These are phyloP conservation scores for Hymenoscyphus fructigenus DNA, from an alignment of 2,329 filamentous ascomycete genomes.

Conservation along the genomic window DNA sequence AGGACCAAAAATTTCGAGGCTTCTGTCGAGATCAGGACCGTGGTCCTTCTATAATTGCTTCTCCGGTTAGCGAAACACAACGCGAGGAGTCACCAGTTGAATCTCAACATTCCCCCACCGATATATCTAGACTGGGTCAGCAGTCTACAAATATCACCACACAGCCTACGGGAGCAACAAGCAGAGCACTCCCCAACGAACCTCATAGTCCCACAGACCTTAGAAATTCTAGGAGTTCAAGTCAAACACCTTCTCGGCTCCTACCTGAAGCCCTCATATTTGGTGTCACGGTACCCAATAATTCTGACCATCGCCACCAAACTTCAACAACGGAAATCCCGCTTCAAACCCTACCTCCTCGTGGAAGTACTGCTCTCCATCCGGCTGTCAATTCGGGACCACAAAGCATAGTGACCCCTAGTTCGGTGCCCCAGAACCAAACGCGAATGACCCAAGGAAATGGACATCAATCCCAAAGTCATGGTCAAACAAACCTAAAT, in stretches of 20 bases:
- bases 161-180: not conserved
- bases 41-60: not conserved
- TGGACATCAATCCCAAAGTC: not conserved
- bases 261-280: not conserved
- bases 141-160: not conserved
- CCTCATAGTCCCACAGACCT: not conserved
- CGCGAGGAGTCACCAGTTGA: not conserved
- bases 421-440: not conserved
- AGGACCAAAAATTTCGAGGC: not conserved
- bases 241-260: not conserved
- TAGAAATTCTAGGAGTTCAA: not conserved
- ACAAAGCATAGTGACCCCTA: not conserved
- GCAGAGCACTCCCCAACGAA: not conserved
- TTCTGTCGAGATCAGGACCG: not conserved
- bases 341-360: not conserved
- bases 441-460: not conserved
- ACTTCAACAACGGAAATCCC: not conserved
- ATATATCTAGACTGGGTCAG: not conserved
- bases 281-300: not conserved
- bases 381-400: not conserved
- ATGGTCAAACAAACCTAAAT: not conserved
- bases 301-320: not conserved
- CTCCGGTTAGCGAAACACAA: too few species aligned
- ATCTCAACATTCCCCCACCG: not conserved
- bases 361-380: not conserved